Evolutionary conservation across 106 monocot genomes (phyloP).

Genomic region (Triglochin maritima): DNA sequence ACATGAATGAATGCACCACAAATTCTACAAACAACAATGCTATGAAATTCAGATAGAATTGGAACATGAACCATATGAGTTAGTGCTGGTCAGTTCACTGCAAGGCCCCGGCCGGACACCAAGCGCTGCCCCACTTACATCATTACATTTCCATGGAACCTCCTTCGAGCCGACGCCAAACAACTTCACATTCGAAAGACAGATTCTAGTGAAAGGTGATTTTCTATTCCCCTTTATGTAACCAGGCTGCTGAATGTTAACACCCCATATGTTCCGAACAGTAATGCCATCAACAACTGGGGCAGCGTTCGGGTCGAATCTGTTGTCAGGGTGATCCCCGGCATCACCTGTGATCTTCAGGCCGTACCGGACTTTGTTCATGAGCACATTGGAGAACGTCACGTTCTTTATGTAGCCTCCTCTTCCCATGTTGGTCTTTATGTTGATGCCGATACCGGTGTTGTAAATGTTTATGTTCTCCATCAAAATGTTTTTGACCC

Average conservation of each 20-base stretch:
- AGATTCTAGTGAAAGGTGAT: slow-evolving; percentile 29
- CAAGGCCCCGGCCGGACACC: slow-evolving; percentile 42
- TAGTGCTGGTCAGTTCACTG: slow-evolving; percentile 22
- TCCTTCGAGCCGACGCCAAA: not conserved
- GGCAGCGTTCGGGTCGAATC: slow-evolving; percentile 7
- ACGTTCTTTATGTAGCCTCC: slow-evolving; percentile 26
- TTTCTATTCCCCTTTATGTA: slow-evolving; percentile 12
- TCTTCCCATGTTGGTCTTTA: slow-evolving; percentile 21
- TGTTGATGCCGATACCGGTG: slow-evolving; percentile 17
- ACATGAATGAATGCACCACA: too few relatives aligned
- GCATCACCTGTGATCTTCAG: slow-evolving; percentile 19
- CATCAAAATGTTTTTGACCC: slow-evolving; percentile 13
- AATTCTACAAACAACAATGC: too few relatives aligned
- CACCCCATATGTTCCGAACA: slow-evolving; percentile 17
- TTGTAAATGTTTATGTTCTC: slow-evolving; percentile 19
- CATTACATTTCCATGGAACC: slow-evolving; percentile 32
- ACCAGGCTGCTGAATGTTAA: slow-evolving; percentile 13
- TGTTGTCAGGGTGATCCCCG: slow-evolving; percentile 22
- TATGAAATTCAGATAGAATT: not conserved
- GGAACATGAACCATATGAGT: slow-evolving; percentile 18
- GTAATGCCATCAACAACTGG: slow-evolving; percentile 11
- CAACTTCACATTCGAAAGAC: slow-evolving; percentile 41
- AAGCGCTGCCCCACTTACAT: slow-evolving; percentile 32
- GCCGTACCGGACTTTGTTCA: slow-evolving; percentile 7
- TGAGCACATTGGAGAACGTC: slow-evolving; percentile 16